Conservation (phyloP, 441 rosid genomes). For the Mallotus repandus region DNA sequence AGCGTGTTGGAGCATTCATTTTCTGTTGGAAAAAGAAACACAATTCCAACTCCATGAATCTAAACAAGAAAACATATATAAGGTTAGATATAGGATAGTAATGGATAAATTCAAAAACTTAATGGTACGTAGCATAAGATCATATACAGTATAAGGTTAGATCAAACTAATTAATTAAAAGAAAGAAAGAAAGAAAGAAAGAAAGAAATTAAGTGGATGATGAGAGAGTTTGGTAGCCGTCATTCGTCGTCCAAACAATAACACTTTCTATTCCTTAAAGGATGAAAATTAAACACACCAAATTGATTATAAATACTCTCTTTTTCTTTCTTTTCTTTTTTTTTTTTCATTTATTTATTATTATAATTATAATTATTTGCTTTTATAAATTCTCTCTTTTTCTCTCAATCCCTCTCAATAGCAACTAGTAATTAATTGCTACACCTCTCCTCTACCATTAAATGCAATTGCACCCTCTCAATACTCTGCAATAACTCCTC, state of each 20-base stretch:
- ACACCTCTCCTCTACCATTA: constrained; percentile 72
- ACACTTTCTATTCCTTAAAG: too few species aligned
- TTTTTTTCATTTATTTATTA: not conserved
- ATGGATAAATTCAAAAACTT: too few species aligned
- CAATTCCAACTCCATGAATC: not conserved
- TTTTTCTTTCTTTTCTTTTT: constrained; percentile 6
- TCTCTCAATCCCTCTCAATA: constrained; percentile 25
- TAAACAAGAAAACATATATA: not conserved
- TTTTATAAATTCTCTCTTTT: not conserved
- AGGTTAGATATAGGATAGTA: too few species aligned
- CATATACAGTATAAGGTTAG: too few species aligned
- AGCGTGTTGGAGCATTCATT: constrained; percentile 4
- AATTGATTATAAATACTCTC: not conserved
- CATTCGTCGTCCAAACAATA: constrained; percentile 27
- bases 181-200: too few species aligned
- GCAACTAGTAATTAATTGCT: constrained; percentile 40
- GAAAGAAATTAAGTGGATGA: not conserved
- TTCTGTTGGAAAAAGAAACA: not conserved
- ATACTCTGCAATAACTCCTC: constrained; percentile 79
- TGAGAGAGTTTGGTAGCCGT: constrained; percentile 45
- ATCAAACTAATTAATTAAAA: too few species aligned
- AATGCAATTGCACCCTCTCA: constrained; percentile 67
- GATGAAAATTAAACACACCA: constrained; percentile 15
- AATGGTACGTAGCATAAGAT: too few species aligned
- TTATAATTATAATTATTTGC: too few species aligned